phyloP scores from a whole-genome alignment of 352 stramenopile genomes.

The Salisapilia sapeloensis region DNA sequence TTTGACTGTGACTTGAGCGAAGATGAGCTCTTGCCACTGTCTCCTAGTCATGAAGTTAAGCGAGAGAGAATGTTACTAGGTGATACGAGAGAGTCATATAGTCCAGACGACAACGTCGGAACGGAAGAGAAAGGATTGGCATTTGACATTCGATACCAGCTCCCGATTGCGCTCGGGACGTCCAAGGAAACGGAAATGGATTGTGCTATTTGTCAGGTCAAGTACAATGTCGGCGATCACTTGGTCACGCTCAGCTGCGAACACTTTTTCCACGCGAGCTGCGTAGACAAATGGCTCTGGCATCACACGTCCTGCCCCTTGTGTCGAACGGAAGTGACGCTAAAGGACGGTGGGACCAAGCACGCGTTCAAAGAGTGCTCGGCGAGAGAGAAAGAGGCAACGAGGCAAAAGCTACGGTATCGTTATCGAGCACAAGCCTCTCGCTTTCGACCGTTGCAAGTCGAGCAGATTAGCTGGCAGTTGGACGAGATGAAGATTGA shows the following conservation, averaged over 20 bases:
- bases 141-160: conserved; percentile 62
- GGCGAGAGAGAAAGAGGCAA: conserved; percentile 39
- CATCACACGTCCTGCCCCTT: conserved; percentile 76
- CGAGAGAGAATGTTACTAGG: too few species aligned
- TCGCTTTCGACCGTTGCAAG: too few species aligned
- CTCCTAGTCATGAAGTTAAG: too few species aligned
- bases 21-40: too few species aligned
- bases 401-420: too few species aligned
- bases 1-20: too few species aligned
- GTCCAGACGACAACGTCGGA: too few species aligned
- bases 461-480: too few species aligned
- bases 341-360: conserved; percentile 26
- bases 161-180: conserved; percentile 58
- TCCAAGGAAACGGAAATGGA: conserved; percentile 72
- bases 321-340: conserved; percentile 57
- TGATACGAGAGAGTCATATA: too few species aligned
- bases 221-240: conserved; percentile 70
- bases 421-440: too few species aligned
- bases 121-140: conserved; percentile 56
- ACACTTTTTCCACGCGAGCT: conserved; percentile 79
- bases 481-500: too few species aligned
- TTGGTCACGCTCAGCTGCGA: conserved; percentile 71
- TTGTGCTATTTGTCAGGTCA: conserved; percentile 72
- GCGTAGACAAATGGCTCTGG: conserved; percentile 74
- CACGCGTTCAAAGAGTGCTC: conserved; percentile 73